phyloP scores from a whole-genome alignment of 306 rosid species.

The Quercus engelmannii region DNA sequence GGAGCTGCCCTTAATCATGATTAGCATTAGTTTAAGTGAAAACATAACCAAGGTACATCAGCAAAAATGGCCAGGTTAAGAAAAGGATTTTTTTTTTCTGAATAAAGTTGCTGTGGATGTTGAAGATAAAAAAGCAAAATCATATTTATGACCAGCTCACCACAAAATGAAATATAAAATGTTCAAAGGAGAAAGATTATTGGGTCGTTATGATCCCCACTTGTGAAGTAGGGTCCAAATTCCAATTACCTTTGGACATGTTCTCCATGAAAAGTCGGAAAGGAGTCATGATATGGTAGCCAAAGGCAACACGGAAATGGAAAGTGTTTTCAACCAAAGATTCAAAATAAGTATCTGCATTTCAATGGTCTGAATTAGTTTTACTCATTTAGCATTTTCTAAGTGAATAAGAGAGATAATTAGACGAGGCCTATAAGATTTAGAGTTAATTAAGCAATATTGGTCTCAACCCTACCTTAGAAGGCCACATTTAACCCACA shows the following conservation, averaged over 20 bases:
- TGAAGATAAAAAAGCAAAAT: background rate
- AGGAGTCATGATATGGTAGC: no score
- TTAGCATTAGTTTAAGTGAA: slow-evolving; percentile 10
- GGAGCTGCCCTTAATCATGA: background rate
- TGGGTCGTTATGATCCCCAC: background rate
- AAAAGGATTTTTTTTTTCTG: background rate
- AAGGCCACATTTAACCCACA: no score
- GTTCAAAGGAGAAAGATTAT: background rate
- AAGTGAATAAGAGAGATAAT: no score
- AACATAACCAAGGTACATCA: slow-evolving; percentile 17
- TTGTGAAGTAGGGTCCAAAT: background rate
- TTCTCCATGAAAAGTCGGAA: background rate
- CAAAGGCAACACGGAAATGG: no score
- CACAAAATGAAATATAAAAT: slow-evolving; percentile 8
- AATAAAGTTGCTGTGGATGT: background rate
- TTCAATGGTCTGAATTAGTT: no score
- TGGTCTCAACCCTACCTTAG: no score
- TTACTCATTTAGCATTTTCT: no score
- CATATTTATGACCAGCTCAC: slow-evolving; percentile 14
- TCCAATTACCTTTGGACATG: background rate
- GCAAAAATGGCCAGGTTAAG: background rate
- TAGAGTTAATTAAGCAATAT: no score
- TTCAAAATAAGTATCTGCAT: no score
- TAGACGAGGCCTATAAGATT: no score
- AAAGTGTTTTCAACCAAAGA: no score